Percentiles rank a stretch among this genome's conserved stretches.
phyloP scores from a whole-genome alignment of 1,284 basidiomycete genomes.

The Phlebopus sp. region DNA sequence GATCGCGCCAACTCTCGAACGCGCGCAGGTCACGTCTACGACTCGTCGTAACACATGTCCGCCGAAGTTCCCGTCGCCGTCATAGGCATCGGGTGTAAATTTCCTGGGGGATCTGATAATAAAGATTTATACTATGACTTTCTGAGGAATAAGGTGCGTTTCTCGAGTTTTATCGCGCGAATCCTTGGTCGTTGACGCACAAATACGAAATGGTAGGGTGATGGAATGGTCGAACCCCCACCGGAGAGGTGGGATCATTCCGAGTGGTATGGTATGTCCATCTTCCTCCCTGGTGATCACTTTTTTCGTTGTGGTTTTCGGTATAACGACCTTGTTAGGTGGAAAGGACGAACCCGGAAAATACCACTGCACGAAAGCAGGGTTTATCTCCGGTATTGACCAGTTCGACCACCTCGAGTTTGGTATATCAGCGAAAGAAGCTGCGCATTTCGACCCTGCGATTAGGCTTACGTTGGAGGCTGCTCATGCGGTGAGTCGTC shows the following conservation, averaged over 20 bases:
- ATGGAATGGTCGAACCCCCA: conserved; percentile 28
- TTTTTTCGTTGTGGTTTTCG: not conserved
- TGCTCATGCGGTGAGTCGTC: conserved; percentile 24
- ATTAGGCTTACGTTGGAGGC: conserved; percentile 22
- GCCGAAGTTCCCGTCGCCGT: conserved; percentile 27
- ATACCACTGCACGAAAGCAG: conserved; percentile 27
- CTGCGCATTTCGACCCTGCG: conserved; percentile 24
- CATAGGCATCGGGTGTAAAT: conserved; percentile 32
- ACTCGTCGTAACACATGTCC: conserved; percentile 19
- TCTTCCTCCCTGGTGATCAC: not conserved
- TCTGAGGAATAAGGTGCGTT: conserved; percentile 25
- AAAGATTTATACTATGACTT: conserved; percentile 30
- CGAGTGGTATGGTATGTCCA: conserved; percentile 28
- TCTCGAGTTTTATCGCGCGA: not conserved
- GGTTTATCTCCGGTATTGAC: conserved; percentile 30
- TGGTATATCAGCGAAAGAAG: conserved; percentile 31
- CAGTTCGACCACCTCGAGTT: conserved; percentile 33
- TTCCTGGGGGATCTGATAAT: conserved; percentile 30
- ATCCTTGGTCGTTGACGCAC: not conserved
- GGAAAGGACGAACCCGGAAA: conserved; percentile 28
- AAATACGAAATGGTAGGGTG: conserved; percentile 21
- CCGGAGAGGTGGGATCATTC: conserved; percentile 26
- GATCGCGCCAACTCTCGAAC: no score
- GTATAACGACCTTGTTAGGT: conserved; percentile 8
- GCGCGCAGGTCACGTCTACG: not conserved